Evolutionary conservation across 2,329 filamentous ascomycete genomes (phyloP).

Genomic region (Colletotrichum viniferum): DNA sequence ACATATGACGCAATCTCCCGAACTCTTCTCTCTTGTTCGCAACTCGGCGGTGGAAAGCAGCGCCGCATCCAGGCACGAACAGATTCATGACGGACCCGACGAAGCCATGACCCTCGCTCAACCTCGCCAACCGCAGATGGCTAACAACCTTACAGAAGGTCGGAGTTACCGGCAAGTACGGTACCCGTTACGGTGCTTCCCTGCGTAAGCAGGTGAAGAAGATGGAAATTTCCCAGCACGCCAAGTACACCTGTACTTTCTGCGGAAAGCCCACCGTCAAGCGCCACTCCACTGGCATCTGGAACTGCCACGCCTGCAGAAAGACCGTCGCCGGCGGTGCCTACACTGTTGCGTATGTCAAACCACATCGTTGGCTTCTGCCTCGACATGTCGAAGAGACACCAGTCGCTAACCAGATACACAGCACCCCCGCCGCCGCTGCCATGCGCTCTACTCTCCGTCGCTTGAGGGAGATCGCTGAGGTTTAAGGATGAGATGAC

Average conservation of each 20-base stretch:
- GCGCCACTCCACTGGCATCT: slow-evolving; percentile 91
- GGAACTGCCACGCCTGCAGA: slow-evolving; percentile 94
- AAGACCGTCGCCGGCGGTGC: slow-evolving; percentile 91
- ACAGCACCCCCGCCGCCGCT: slow-evolving; percentile 87
- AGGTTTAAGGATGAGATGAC: slow-evolving; percentile 69
- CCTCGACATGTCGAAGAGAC: neutral
- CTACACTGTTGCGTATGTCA: slow-evolving; percentile 93
- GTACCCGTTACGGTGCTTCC: slow-evolving; percentile 98
- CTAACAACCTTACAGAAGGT: slow-evolving; percentile 69
- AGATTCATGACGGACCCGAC: neutral
- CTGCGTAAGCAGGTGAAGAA: slow-evolving; percentile 97
- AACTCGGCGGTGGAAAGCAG: neutral
- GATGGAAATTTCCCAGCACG: slow-evolving; percentile 99
- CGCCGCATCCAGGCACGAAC: neutral
- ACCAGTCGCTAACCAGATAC: slow-evolving; percentile 29
- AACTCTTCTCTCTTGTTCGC: neutral
- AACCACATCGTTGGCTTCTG: neutral
- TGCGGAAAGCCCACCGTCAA: slow-evolving; percentile 96
- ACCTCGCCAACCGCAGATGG: neutral
- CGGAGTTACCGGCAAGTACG: slow-evolving; percentile 97
- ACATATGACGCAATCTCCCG: neutral
- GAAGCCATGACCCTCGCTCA: neutral
- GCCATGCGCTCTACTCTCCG: slow-evolving; percentile 96
- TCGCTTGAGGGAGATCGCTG: slow-evolving; percentile 95
- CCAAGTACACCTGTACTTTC: slow-evolving; percentile 97